Base-by-base conservation (phyloP, 495 filamentous ascomycete genomes). In the Clohesyomyces aquaticus region DNA sequence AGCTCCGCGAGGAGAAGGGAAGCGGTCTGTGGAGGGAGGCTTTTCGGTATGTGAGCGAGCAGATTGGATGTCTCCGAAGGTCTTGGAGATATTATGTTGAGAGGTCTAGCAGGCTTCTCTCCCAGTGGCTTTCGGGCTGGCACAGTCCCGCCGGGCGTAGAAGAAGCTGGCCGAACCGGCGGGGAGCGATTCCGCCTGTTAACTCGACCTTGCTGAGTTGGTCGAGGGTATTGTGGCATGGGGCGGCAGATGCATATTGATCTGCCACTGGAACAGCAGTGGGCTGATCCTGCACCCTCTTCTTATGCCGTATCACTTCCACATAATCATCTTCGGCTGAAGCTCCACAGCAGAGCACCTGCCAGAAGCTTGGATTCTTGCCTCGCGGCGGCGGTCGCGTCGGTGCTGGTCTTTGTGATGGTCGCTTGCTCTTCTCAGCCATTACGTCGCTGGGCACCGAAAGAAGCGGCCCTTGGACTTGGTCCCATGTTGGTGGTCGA, bases 1-100 rank as follows among this genome's bases (percentile, higher is more conserved):
- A 98, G 79, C 72, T 96, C 93, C 28, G 82, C 78, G 42, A 90
- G 80, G 26, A 93, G 80, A 21, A 76, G 70, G 6, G 86, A 86
- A 18, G 85, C 87, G 18, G 82, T 89, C 73, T 85, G 78, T 1
- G 88, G 88, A 0, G 82, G 80, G 16, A 88, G 78, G 16, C 32
- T 23, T 25, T 55, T 75, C 73, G 91, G 90, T 59, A 95, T 89
- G 68, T 91, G 79, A 4, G 87, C 82, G 11, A 90, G 76, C 42
- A 87, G 74, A 21, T 76, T 64, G 22, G 70, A 68, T 2, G 76
- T 87, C 71, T 74, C 77, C 59, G 69, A 82, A 78, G 76, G 77
- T 73, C 28, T 25, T 9, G 52, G 78, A 78, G 61, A 71, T 64
- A 43, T 61, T 62, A 22, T 77, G 76, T 55, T 72, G 64, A 48